Conservation (phyloP, 352 stramenopile genomes). For the Globisporangium paddicum region DNA sequence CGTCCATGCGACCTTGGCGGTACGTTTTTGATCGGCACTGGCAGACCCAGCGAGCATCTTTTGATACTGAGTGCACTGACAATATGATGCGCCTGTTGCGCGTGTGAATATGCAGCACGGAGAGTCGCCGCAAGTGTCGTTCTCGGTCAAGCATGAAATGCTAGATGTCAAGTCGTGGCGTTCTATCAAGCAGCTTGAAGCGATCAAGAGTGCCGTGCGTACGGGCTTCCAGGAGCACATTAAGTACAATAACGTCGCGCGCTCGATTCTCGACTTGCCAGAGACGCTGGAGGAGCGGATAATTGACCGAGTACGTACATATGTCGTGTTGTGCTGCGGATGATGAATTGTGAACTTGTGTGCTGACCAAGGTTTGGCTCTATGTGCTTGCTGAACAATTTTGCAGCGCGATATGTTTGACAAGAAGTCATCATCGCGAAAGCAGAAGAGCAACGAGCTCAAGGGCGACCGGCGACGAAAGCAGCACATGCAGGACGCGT, state of each 20-base stretch:
- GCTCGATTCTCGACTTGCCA: slow-evolving; percentile 66
- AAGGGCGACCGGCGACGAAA: slow-evolving; percentile 76
- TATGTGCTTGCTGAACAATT: background rate
- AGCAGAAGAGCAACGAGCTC: slow-evolving; percentile 77
- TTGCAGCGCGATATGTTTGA: slow-evolving; percentile 70
- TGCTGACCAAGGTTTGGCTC: background rate
- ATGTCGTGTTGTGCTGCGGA: background rate
- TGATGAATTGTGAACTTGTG: background rate
- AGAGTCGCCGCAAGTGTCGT: slow-evolving; percentile 74
- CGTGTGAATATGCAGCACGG: slow-evolving; percentile 37
- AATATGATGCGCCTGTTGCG: background rate
- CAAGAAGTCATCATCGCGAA: slow-evolving; percentile 73
- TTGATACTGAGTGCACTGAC: background rate
- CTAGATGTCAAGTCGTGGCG: slow-evolving; percentile 75
- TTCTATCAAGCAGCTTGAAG: slow-evolving; percentile 79
- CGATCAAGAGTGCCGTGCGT: slow-evolving; percentile 69
- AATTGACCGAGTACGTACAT: slow-evolving; percentile 57
- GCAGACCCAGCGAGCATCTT: background rate
- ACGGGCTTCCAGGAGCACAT: slow-evolving; percentile 80
- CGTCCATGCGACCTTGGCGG: slow-evolving; percentile 70
- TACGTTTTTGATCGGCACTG: slow-evolving; percentile 19
- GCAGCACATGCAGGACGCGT: slow-evolving; percentile 71
- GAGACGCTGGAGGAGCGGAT: slow-evolving; percentile 71
- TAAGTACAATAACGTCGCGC: slow-evolving; percentile 87
- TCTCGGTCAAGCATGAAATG: slow-evolving; percentile 71